Base-by-base conservation (phyloP, 768 basidiomycete genomes). In the Tulasnella sp. region DNA sequence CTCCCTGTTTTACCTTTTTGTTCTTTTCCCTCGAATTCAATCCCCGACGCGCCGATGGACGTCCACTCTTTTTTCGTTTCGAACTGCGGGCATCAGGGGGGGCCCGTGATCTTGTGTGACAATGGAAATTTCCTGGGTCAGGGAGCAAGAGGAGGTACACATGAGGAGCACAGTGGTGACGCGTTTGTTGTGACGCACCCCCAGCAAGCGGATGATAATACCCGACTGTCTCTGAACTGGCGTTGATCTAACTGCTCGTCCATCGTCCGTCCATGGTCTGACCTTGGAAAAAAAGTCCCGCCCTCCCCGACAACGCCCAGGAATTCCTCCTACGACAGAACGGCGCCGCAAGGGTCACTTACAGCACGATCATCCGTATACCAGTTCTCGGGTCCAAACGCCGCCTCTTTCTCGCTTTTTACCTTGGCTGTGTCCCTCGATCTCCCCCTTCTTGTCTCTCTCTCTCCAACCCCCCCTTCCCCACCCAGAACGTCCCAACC, bases 281-380 rank as follows among this genome's bases (percentile, higher is more conserved):
- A 68, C 62, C 62, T 68, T 68, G 62, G 62, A 68, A 68, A 68
- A 68, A 68, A 68, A 68, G 62, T 68, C 62, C 62, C 62, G 62
- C 62, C 27, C 62, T 14, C 21, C 31, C 62, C 62, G 62, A 68
- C 62, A 68, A 68, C 62, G 27, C 52, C 52, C 52, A 52, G 52
- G 52, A 52, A 52, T 52, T 52, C 52, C 52, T 52, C 52, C 62
- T 27, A 68, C 62, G 8, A 36, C 62, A 68, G 34, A 68, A 34
- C 62, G 24, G 52, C 52, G 52, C 52, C 52, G 21, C 52, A 68
- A 68, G 62, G 62, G 62, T 31, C n/a, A n/a, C n/a, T n/a, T 34
- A 12, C 27, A 62, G 9, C 31, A 31, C 31, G 31, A 31, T 24
- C 7, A 44, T n/a, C n/a, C 16, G 44, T 44, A 44, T n/a, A 27